Evolutionary conservation across 768 basidiomycete genomes (phyloP).

Genomic region (Mycena sanguinolenta): DNA sequence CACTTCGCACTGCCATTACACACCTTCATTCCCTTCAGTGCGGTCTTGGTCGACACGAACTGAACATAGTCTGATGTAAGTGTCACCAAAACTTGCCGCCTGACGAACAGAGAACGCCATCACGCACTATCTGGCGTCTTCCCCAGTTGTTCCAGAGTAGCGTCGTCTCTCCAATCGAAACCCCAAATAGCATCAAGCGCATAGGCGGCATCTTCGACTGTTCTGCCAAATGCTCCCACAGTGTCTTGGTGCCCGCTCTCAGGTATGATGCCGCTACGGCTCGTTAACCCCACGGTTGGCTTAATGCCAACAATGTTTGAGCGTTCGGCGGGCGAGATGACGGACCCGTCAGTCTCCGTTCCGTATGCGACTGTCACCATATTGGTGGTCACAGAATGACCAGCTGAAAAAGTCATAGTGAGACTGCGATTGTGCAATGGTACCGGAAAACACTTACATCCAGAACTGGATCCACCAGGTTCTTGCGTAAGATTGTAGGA

Average conservation of each 20-base stretch:
- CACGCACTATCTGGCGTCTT: conserved; percentile 36
- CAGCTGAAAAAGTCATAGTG: conserved; percentile 42
- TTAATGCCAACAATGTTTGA: conserved; percentile 60
- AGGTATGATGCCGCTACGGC: conserved; percentile 56
- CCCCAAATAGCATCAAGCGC: conserved; percentile 55
- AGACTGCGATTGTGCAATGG: background rate
- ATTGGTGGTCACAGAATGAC: conserved; percentile 48
- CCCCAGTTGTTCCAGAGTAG: conserved; percentile 52
- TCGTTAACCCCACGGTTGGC: conserved; percentile 58
- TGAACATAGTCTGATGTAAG: conserved; percentile 35
- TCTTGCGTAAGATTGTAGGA: conserved; percentile 52
- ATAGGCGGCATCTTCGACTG: conserved; percentile 51
- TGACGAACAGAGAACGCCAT: background rate
- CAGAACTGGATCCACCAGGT: conserved; percentile 58
- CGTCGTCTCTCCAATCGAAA: conserved; percentile 50
- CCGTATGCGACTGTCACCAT: conserved; percentile 41
- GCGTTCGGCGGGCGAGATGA: conserved; percentile 52
- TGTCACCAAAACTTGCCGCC: background rate
- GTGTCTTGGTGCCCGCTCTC: conserved; percentile 55
- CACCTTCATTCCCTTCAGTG: conserved; percentile 39
- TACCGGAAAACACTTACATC: conserved; percentile 37
- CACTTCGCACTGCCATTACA: background rate
- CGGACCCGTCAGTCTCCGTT: conserved; percentile 51
- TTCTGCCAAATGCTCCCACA: conserved; percentile 54
- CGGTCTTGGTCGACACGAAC: conserved; percentile 37